These are phyloP conservation scores for Ganoderma meredithae DNA, from an alignment of 1,284 basidiomycete species.

Conservation along the genomic window DNA sequence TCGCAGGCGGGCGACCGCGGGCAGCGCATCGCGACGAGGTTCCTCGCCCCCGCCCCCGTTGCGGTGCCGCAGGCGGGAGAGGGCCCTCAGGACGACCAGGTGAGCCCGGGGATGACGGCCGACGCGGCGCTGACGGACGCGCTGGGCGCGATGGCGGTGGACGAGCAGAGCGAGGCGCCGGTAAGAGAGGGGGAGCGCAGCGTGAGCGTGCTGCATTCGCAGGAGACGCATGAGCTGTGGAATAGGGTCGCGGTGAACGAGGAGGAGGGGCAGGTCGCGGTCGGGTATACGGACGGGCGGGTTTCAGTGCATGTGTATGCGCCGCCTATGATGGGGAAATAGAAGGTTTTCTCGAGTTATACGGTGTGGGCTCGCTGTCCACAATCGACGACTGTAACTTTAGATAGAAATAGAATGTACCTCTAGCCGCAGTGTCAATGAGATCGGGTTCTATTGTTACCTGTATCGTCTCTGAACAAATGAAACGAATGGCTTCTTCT, in stretches of 20 bases:
- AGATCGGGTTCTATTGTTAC: too few relatives aligned
- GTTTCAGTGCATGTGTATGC: conserved; percentile 51
- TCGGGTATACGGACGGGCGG: conserved; percentile 57
- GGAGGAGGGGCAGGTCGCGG: conserved; percentile 62
- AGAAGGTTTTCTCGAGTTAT: background rate
- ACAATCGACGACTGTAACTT: too few relatives aligned
- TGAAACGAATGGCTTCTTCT: too few relatives aligned
- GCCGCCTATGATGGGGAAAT: conserved; percentile 1
- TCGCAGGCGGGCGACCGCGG: conserved; percentile 54
- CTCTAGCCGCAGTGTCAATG: too few relatives aligned
- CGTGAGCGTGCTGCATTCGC: conserved; percentile 53
- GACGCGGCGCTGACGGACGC: conserved; percentile 15
- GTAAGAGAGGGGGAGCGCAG: conserved; percentile 31
- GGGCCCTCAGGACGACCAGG: conserved; percentile 22
- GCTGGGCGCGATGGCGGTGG: conserved; percentile 27
- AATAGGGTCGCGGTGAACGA: conserved; percentile 62
- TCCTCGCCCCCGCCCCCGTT: conserved; percentile 36
- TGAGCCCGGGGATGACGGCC: conserved; percentile 22
- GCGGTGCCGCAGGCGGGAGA: background rate
- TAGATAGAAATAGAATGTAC: too few relatives aligned
- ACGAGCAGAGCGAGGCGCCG: conserved; percentile 35
- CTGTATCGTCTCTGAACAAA: too few relatives aligned
- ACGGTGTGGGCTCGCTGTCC: background rate
- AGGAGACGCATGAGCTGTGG: conserved; percentile 57
- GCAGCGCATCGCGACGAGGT: conserved; percentile 61